Base-by-base conservation (phyloP, 2,329 filamentous ascomycete species). In the Beauveria pseudobassiana region DNA sequence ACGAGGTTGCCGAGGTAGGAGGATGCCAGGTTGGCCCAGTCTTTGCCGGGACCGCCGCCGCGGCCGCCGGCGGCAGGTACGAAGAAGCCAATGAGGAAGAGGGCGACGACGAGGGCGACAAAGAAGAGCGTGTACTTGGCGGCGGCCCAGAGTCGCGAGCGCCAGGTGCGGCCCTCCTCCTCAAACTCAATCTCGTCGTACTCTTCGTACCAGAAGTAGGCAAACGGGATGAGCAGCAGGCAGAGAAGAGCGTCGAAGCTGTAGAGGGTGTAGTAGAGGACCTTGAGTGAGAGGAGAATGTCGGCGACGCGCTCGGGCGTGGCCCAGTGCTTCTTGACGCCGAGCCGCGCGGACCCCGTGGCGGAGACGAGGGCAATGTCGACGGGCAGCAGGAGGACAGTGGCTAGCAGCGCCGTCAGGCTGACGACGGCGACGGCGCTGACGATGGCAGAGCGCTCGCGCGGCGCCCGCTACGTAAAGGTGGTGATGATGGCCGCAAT, bases 141-240 rank as follows among this genome's bases (percentile, higher is more conserved):
- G 4, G 95, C 91, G n/a, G 87, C 87, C 83, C 87, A 88, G 63
- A 98, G 82, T 60, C 91, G 84, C 69, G 86, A 83, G 7, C 80
- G 82, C 63, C 88, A 74, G 2, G 89, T 88, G 72, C 93, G 87
- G 34, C 84, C 86, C 38, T 91, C 90, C 69, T 96, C 90, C 69
- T 96, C 90, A 40, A 88, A 83, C 64, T 92, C 92, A 22, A 93
- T 87, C 76, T 97, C 92, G 69, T 97, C 93, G 67, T 96, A 96
- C 74, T 98, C 95, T 74, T 99, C 95, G 70, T 96, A 95, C 86
- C 89, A 97, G 74, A 99, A 99, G 78, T 99, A 99, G 53, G 93
- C 89, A 72, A 99, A 99, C 0, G 95, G 95, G 22, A 98, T 89
- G 50, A 96, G 84, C 20, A 98, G 74, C 51, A 99, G 80, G 71